phyloP scores from a whole-genome alignment of 805 yeast genomes.

The Yamadazyma nakazawae region DNA sequence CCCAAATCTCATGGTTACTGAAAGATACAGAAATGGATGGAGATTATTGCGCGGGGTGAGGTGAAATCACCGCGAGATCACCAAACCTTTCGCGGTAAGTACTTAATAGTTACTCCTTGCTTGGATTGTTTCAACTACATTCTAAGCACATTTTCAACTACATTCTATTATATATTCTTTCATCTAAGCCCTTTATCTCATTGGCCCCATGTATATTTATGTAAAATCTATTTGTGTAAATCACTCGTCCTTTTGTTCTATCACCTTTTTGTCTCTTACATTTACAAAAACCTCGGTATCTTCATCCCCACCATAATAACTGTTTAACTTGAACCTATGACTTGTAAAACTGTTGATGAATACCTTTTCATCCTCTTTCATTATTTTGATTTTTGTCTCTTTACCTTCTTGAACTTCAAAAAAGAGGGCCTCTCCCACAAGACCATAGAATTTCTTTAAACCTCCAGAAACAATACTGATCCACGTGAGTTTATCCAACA shows the following conservation, averaged over 20 bases:
- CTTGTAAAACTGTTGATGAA: conserved; percentile 30
- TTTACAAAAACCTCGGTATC: conserved; percentile 9
- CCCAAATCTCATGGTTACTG: neutral
- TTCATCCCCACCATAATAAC: conserved; percentile 20
- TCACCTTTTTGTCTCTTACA: neutral
- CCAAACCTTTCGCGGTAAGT: neutral
- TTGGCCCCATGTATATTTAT: too few relatives aligned
- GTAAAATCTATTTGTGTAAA: too few relatives aligned
- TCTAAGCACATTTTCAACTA: neutral
- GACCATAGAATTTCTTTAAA: conserved; percentile 28
- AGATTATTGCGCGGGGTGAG: too few relatives aligned
- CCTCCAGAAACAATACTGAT: conserved; percentile 22
- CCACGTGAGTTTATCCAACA: conserved; percentile 33
- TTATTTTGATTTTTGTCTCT: conserved; percentile 25
- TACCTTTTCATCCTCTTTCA: conserved; percentile 25
- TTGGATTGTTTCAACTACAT: too few relatives aligned
- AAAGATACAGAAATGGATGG: too few relatives aligned
- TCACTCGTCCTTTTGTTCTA: neutral
- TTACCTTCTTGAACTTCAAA: conserved; percentile 23
- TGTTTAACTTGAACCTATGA: conserved; percentile 27
- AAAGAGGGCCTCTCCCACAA: conserved; percentile 31
- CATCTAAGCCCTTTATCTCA: too few relatives aligned
- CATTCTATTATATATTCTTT: too few relatives aligned
- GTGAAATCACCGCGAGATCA: neutral
- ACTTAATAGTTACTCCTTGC: too few relatives aligned